Conservation (phyloP, 163 green algal genomes). For the Smithsoniella earleae region DNA sequence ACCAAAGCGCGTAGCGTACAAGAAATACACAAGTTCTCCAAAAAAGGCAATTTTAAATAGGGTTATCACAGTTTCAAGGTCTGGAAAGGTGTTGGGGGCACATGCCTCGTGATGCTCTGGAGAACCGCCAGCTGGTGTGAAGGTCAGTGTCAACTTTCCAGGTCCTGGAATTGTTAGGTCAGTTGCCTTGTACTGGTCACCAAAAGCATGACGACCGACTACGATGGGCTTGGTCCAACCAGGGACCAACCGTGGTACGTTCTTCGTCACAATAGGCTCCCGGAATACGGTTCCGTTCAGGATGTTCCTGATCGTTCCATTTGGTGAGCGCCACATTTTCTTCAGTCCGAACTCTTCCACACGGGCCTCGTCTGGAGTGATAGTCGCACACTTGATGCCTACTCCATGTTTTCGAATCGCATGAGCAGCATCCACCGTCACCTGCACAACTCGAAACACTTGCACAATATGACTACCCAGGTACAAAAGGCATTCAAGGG, state of each 20-base stretch:
- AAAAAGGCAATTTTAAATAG: no score
- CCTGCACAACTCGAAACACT: slow-evolving; percentile 24
- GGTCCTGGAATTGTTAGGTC: slow-evolving; percentile 66
- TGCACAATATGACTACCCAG: no score
- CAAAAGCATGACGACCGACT: slow-evolving; percentile 87
- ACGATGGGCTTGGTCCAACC: slow-evolving; percentile 88
- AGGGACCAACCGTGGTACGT: slow-evolving; percentile 88
- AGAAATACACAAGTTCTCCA: no score
- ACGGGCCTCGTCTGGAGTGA: slow-evolving; percentile 90
- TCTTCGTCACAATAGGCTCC: slow-evolving; percentile 90
- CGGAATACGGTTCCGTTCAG: slow-evolving; percentile 94
- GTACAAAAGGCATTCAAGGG: no score
- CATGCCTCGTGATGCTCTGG: slow-evolving; percentile 1
- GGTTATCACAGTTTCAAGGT: no score
- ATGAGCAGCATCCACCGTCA: slow-evolving; percentile 79
- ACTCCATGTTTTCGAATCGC: slow-evolving; percentile 87
- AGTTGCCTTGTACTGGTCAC: slow-evolving; percentile 95
- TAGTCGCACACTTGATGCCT: slow-evolving; percentile 97
- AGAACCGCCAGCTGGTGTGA: slow-evolving; percentile 51
- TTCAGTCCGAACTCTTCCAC: slow-evolving; percentile 95
- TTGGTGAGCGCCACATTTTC: slow-evolving; percentile 93
- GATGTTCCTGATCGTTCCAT: slow-evolving; percentile 94
- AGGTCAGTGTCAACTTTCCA: slow-evolving; percentile 77
- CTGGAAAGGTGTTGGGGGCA: no score
- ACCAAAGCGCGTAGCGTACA: no score